Evolutionary conservation across 441 rosid genomes (phyloP).

Genomic region (Capsella rubella): DNA sequence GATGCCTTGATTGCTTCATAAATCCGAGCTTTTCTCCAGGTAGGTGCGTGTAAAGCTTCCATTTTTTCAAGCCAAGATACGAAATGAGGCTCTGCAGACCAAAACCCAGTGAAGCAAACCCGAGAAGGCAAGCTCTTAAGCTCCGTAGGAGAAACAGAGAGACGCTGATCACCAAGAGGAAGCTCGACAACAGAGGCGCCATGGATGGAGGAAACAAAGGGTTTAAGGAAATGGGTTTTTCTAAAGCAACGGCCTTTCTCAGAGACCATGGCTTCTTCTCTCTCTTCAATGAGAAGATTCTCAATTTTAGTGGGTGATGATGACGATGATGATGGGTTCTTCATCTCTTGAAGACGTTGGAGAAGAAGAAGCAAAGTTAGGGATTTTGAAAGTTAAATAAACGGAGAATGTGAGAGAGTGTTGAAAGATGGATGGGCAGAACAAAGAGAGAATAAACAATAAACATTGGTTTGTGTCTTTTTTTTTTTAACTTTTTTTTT

Average conservation of each 20-base stretch:
- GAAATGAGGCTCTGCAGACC: background rate
- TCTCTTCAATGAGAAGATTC: conserved; percentile 36
- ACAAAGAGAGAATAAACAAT: too few relatives aligned
- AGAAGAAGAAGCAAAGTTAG: conserved; percentile 1
- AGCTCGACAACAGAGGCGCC: conserved; percentile 5
- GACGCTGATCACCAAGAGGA: background rate
- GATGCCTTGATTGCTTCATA: background rate
- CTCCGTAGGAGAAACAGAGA: background rate
- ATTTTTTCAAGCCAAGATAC: background rate
- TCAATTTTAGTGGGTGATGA: background rate
- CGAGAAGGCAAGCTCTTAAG: background rate
- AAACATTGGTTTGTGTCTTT: too few relatives aligned
- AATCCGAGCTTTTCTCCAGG: background rate
- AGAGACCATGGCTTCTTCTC: conserved; percentile 48
- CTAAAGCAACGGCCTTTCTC: conserved; percentile 33
- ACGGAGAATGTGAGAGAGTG: background rate
- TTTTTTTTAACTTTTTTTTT: too few relatives aligned
- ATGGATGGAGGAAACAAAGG: conserved; percentile 26
- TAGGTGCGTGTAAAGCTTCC: background rate
- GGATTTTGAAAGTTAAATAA: conserved; percentile 20
- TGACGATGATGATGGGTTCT: background rate
- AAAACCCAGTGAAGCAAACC: background rate
- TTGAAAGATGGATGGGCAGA: too few relatives aligned
- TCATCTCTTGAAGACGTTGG: conserved; percentile 2
- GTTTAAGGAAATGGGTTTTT: conserved; percentile 52